Percentiles rank a stretch among this genome's conserved stretches.
These are phyloP conservation scores for Margaritispora aquatica DNA, from an alignment of 495 filamentous ascomycete species.

Conservation along the genomic window DNA sequence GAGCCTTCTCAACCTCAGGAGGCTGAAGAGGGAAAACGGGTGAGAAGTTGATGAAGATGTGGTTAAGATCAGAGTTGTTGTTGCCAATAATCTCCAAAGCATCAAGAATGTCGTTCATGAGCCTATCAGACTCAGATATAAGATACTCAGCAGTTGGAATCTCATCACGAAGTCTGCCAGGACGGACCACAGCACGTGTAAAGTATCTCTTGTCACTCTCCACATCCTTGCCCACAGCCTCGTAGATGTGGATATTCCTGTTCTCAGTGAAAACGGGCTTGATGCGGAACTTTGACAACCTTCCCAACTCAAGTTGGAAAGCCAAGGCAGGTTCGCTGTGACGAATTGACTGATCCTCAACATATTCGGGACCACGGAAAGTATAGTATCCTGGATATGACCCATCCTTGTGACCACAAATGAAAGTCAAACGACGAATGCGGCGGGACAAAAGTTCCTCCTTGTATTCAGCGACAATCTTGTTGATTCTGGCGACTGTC, in stretches of 20 bases:
- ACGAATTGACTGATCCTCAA: conserved; percentile 90
- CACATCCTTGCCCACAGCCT: conserved; percentile 87
- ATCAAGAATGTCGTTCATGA: conserved; percentile 97
- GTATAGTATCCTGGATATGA: conserved; percentile 97
- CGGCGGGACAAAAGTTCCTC: conserved; percentile 73
- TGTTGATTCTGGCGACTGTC: conserved; percentile 65
- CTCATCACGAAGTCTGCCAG: conserved; percentile 89
- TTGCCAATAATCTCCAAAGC: conserved; percentile 97
- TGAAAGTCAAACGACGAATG: conserved; percentile 88
- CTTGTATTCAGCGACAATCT: conserved; percentile 73
- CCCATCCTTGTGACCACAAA: conserved; percentile 91
- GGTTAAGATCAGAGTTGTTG: conserved; percentile 98
- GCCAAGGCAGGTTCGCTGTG: conserved; percentile 93
- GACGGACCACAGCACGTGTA: conserved; percentile 86
- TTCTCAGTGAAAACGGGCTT: conserved; percentile 98
- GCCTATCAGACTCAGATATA: conserved; percentile 90
- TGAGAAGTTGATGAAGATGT: conserved; percentile 99
- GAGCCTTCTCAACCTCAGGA: conserved; percentile 84
- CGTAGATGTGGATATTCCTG: conserved; percentile 97
- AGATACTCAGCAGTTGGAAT: conserved; percentile 97
- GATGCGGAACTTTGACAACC: conserved; percentile 94
- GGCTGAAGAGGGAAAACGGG: conserved; percentile 90
- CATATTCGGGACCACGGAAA: conserved; percentile 86
- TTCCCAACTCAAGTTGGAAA: conserved; percentile 93
- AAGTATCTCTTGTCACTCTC: conserved; percentile 98